Evolutionary conservation across 306 rosid species (phyloP).

Genomic region (Begonia masoniana): DNA sequence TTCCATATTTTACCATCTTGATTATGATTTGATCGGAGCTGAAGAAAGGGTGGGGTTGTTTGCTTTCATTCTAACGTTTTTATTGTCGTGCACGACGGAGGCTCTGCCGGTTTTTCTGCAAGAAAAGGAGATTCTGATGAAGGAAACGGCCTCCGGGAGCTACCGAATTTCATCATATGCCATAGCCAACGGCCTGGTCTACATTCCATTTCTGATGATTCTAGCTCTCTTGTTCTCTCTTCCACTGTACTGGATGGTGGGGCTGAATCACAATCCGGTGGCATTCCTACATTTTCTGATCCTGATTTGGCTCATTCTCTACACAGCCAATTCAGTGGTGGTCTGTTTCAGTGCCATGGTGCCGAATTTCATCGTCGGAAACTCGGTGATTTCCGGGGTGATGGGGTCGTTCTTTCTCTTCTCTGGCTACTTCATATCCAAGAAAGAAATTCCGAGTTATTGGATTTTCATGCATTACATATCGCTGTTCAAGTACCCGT

Average conservation of each 20-base stretch:
- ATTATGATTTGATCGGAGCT: slow-evolving; percentile 51
- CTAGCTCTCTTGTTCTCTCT: slow-evolving; percentile 60
- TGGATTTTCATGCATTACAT: slow-evolving; percentile 92
- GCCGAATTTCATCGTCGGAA: slow-evolving; percentile 90
- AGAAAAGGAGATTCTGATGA: slow-evolving; percentile 90
- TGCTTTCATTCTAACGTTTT: slow-evolving; percentile 72
- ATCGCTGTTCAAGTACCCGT: slow-evolving; percentile 87
- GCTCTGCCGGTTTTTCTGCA: slow-evolving; percentile 86
- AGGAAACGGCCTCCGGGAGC: slow-evolving; percentile 80
- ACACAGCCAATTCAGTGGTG: slow-evolving; percentile 88
- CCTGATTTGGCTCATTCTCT: slow-evolving; percentile 73
- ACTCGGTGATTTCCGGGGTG: slow-evolving; percentile 75
- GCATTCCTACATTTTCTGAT: slow-evolving; percentile 65
- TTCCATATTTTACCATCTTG: slow-evolving; percentile 70
- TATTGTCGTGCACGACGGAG: slow-evolving; percentile 76
- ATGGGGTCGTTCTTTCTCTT: slow-evolving; percentile 90
- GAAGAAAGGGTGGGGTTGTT: slow-evolving; percentile 76
- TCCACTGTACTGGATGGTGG: slow-evolving; percentile 80
- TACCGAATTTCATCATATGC: slow-evolving; percentile 87
- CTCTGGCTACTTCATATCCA: slow-evolving; percentile 91
- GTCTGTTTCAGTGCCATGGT: slow-evolving; percentile 87
- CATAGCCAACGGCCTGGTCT: slow-evolving; percentile 78
- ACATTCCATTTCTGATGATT: slow-evolving; percentile 81
- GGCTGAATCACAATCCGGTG: slow-evolving; percentile 50
- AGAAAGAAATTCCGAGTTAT: slow-evolving; percentile 52